phyloP scores from a whole-genome alignment of 352 stramenopile species.

The Globisporangium carolinianum region DNA sequence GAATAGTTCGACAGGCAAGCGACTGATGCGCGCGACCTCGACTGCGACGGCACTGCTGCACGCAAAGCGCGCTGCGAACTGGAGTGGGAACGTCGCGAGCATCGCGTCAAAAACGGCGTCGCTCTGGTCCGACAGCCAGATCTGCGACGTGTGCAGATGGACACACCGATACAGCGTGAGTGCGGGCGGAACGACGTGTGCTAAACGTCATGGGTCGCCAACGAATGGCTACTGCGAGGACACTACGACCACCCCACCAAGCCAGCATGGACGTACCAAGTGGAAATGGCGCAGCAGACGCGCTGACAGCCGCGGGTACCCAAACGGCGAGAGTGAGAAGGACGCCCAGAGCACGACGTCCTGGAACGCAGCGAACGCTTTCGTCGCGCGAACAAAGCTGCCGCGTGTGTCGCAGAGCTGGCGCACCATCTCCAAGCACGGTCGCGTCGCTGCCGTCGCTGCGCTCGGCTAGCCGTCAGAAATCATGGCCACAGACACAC shows the following conservation, averaged over 20 bases:
- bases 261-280: slow-evolving; percentile 16
- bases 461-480: not conserved
- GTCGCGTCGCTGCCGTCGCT: not conserved
- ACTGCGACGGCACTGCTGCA: slow-evolving; percentile 11
- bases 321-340: slow-evolving; percentile 40
- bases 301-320: slow-evolving; percentile 26
- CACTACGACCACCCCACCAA: too few species aligned
- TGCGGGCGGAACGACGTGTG: not conserved
- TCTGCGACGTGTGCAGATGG: slow-evolving; percentile 10
- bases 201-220: not conserved
- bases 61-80: slow-evolving; percentile 22
- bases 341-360: slow-evolving; percentile 37
- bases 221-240: too few species aligned
- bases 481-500: too few species aligned
- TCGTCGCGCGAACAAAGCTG: slow-evolving; percentile 40
- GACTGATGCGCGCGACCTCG: slow-evolving; percentile 20
- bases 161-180: not conserved
- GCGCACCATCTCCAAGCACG: slow-evolving; percentile 48
- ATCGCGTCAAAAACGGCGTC: slow-evolving; percentile 30
- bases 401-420: slow-evolving; percentile 53
- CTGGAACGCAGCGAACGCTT: slow-evolving; percentile 53
- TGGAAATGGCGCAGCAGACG: slow-evolving; percentile 64
- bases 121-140: slow-evolving; percentile 38
- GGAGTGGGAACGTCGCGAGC: slow-evolving; percentile 28
- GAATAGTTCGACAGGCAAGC: slow-evolving; percentile 43